These are phyloP conservation scores for Francoa sonchifolia DNA, from an alignment of 441 rosid genomes.

Conservation along the genomic window DNA sequence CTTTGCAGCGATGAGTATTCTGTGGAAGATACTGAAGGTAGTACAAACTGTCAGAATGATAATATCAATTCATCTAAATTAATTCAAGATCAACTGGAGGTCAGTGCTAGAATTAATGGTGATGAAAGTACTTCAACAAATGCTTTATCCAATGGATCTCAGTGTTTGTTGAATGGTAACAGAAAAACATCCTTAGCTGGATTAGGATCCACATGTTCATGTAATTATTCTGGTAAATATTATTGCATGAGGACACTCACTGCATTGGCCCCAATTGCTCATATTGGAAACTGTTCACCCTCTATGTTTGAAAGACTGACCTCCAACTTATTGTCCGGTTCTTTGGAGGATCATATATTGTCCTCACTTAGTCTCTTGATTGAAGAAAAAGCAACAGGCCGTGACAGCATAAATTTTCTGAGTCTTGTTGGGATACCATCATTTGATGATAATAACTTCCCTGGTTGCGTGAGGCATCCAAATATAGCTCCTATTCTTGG, in stretches of 20 bases:
- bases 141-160: constrained; percentile 16
- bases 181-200: constrained; percentile 13
- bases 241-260: constrained; percentile 35
- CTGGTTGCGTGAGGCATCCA: constrained; percentile 73
- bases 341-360: constrained; percentile 53
- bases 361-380: constrained; percentile 44
- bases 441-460: constrained; percentile 30
- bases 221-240: constrained; percentile 30
- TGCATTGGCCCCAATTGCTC: constrained; percentile 61
- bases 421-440: constrained; percentile 56
- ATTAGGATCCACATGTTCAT: constrained; percentile 20
- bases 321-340: constrained; percentile 37
- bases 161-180: constrained; percentile 10
- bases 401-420: constrained; percentile 47
- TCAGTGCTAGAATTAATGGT: constrained; percentile 4
- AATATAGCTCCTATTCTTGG: constrained; percentile 67
- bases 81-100: constrained; percentile 15
- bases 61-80: constrained; percentile 7
- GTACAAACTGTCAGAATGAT: constrained; percentile 8
- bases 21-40: constrained; percentile 13
- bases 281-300: constrained; percentile 29
- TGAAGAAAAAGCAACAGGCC: constrained; percentile 60
- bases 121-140: constrained; percentile 5
- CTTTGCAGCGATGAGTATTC: constrained; percentile 33
- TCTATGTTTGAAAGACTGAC: constrained; percentile 39